Conservation (phyloP, 495 filamentous ascomycete genomes). For the Annulohypoxylon moriforme region DNA sequence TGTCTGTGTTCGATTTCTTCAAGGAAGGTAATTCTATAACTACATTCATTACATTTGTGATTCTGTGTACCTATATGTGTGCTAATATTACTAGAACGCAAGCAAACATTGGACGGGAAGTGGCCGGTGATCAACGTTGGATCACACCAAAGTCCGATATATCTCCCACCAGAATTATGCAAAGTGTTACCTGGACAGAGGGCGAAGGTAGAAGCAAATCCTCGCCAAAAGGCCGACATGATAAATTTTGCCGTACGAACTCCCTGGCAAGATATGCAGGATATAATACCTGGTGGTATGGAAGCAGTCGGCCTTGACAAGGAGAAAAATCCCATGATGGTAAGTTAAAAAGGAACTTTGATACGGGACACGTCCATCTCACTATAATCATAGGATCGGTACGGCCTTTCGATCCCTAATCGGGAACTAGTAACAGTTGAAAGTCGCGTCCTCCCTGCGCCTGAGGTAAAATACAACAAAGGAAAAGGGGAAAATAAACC, state of each 20-base stretch:
- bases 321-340: background rate
- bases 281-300: slow-evolving; percentile 53
- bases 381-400: background rate
- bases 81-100: slow-evolving; percentile 11
- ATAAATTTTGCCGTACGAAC: slow-evolving; percentile 67
- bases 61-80: background rate
- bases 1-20: slow-evolving; percentile 66
- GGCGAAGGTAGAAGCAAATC: slow-evolving; percentile 58
- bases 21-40: slow-evolving; percentile 4
- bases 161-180: slow-evolving; percentile 71
- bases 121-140: slow-evolving; percentile 75
- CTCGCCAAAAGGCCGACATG: slow-evolving; percentile 62
- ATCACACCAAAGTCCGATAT: slow-evolving; percentile 62
- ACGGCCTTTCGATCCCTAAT: background rate
- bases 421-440: background rate
- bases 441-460: background rate
- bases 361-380: background rate
- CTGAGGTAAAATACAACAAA: background rate
- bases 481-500: background rate
- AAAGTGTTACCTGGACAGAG: slow-evolving; percentile 69
- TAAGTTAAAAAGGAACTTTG: background rate
- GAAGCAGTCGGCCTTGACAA: background rate
- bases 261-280: slow-evolving; percentile 66
- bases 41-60: background rate
- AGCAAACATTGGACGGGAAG: background rate